Percentiles rank a stretch among this genome's conserved stretches.
These are phyloP conservation scores for Basidiobolus heterosporus DNA, from an alignment of 371 early-diverging fungal genomes.

Conservation along the genomic window DNA sequence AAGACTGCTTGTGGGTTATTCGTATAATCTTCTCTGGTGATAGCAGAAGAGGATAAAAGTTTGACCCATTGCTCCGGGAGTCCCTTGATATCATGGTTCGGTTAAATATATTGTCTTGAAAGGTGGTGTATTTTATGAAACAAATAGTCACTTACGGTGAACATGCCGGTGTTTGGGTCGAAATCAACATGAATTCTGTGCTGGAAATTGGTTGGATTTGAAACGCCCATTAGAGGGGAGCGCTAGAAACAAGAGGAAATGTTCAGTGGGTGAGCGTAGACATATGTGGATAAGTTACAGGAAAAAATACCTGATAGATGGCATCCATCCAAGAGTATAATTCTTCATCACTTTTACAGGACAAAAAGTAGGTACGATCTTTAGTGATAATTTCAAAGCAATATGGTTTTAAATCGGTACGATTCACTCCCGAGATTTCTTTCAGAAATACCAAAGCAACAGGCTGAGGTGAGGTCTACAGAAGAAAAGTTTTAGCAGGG, in stretches of 20 bases:
- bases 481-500: background rate
- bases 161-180: slow-evolving; percentile 81
- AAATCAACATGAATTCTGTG: slow-evolving; percentile 94
- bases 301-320: slow-evolving; percentile 50
- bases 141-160: slow-evolving; percentile 42
- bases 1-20: slow-evolving; percentile 94
- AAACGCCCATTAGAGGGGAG: slow-evolving; percentile 72
- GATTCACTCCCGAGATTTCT: slow-evolving; percentile 64
- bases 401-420: slow-evolving; percentile 70
- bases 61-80: slow-evolving; percentile 85
- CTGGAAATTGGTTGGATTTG: slow-evolving; percentile 84
- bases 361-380: slow-evolving; percentile 68
- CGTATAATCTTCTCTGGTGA: slow-evolving; percentile 86
- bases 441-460: slow-evolving; percentile 69
- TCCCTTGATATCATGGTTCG: slow-evolving; percentile 32
- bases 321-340: slow-evolving; percentile 93
- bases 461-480: slow-evolving; percentile 48
- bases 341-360: slow-evolving; percentile 83
- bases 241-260: slow-evolving; percentile 21
- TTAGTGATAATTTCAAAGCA: slow-evolving; percentile 80
- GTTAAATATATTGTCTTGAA: background rate
- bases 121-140: background rate
- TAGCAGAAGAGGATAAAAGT: slow-evolving; percentile 73
- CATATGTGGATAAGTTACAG: no score
- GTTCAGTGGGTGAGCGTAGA: no score